Evolutionary conservation across 2,329 filamentous ascomycete genomes (phyloP), one percentile per base, ranked within the genome.

Genomic region (Zymoseptoria tritici): DNA sequence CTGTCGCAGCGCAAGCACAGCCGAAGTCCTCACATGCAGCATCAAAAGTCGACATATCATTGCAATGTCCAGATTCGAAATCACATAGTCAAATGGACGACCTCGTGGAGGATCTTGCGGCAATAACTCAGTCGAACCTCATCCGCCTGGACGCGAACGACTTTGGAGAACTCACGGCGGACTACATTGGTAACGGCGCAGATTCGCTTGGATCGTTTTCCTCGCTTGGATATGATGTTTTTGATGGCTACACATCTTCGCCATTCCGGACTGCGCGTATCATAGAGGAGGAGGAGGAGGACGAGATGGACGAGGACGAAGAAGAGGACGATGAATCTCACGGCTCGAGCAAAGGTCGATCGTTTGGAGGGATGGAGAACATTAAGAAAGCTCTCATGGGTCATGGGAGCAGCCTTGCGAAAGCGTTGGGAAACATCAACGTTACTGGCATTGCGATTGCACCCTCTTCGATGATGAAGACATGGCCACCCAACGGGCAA

Each of bases 61-160:
- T 73, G 46, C 81, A 85, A 59, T 86, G 84, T 62, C 83, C 84
- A 6, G 71, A 73, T 1, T 78, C 79, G 24, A 78, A 81, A 50
- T 80, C 81, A 78, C 49, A 82, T 79, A 58, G 71, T 73, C 53
- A 71, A 42, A 73, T 90, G 42, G 81, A 86, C 63, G 74, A 77
- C 3, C 76, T 89, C n/a, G 82, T 92, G 1, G 79, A 83, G 60
- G 80, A 83, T 55, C 76, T 88, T 51, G 88, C 88, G 0, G 76
- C 77, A 11, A 80, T 84, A 36, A 76, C 88, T 5, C 77, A 76
- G 6, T 86, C 89, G 2, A 85, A 93, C 64, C 69, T 93, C 2
- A 75, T 94, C 31, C 81, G 83, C 20, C 71, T 95, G 9, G 83
- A 86, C 68, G 84, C 89, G 1, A 82, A 86, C 62, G 86, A 88